phyloP scores from a whole-genome alignment of 345 rosid genomes.

The Euclidium syriacum region DNA sequence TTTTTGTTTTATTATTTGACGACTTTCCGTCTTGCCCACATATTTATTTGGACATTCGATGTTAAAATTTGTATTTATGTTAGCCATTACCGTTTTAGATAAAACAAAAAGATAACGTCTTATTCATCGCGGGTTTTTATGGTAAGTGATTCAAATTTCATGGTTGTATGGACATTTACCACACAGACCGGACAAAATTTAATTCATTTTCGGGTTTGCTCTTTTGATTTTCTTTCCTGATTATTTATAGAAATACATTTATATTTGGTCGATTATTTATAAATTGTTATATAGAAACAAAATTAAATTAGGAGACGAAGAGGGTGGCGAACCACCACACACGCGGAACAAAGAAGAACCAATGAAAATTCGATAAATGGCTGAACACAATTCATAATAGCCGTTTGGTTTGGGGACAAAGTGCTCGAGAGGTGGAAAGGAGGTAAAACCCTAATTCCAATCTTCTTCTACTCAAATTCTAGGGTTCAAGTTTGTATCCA shows the following conservation, averaged over 20 bases:
- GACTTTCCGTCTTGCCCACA: background rate
- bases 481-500: conserved; percentile 1
- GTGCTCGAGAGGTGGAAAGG: conserved; percentile 9
- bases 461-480: background rate
- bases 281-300: background rate
- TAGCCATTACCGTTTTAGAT: no score
- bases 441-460: conserved; percentile 23
- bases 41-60: background rate
- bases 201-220: background rate
- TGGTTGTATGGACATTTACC: no score
- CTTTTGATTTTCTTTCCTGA: background rate
- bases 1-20: background rate
- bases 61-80: background rate
- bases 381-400: conserved; percentile 6
- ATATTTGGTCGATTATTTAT: background rate
- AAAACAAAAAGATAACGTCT: background rate
- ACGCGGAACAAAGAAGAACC: conserved; percentile 5
- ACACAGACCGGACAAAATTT: no score
- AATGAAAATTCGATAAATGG: conserved; percentile 2
- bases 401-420: conserved; percentile 1
- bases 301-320: background rate
- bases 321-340: conserved; percentile 21
- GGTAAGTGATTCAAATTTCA: background rate
- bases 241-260: background rate
- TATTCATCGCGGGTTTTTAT: background rate